phyloP scores from a whole-genome alignment of 208 protist species.

The Tetramitus jugosus region DNA sequence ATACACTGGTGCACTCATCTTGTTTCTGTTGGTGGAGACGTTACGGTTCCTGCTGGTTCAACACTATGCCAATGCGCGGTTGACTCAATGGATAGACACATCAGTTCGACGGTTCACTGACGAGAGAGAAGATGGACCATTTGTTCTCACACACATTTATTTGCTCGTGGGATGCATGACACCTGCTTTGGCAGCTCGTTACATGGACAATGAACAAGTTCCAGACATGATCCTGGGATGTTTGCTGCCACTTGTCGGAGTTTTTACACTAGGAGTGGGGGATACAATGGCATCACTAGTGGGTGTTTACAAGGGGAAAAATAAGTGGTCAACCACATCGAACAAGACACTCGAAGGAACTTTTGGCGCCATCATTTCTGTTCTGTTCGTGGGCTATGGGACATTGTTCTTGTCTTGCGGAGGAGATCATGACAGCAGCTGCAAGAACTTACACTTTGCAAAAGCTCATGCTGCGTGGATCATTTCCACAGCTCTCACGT shows the following conservation, averaged over 20 bases:
- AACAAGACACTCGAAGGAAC: background rate
- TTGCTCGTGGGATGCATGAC: background rate
- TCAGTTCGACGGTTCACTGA: background rate
- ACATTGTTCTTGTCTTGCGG: background rate
- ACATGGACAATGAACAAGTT: too few species aligned
- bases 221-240: background rate
- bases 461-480: background rate
- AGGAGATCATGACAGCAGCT: background rate
- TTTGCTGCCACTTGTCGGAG: background rate
- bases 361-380: background rate
- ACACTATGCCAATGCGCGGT: background rate
- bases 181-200: background rate
- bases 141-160: slow-evolving; percentile 18
- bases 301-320: slow-evolving; percentile 7
- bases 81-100: background rate
- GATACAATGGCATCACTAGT: slow-evolving; percentile 1
- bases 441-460: background rate
- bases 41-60: background rate
- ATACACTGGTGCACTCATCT: background rate
- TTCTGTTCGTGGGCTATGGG: background rate
- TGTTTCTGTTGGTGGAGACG: background rate
- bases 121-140: background rate
- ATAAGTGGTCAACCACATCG: background rate
- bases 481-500: background rate
- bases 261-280: background rate